A percentile compares a stretch with the other conserved stretches of the same genome.
These are phyloP conservation scores for Fonsecaea monophora DNA, from an alignment of 2,329 filamentous ascomycete genomes.

Conservation along the genomic window DNA sequence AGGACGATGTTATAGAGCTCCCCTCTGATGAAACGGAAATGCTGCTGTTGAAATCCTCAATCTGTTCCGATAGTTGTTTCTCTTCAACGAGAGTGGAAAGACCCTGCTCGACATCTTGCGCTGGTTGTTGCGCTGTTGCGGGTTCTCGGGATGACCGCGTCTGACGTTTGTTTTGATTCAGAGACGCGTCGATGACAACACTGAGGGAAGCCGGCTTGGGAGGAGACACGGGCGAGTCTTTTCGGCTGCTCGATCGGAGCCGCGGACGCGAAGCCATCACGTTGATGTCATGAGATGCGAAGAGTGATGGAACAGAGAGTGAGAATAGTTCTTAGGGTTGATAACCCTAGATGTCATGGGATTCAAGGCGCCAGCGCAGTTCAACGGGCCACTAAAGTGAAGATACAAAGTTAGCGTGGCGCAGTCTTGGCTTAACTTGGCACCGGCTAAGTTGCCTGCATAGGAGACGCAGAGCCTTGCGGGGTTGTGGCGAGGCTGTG, in stretches of 20 bases:
- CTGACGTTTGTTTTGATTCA: conserved; percentile 15
- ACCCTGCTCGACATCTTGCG: conserved; percentile 18
- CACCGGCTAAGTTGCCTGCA: not conserved
- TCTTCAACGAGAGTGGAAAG: conserved; percentile 27
- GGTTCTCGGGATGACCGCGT: conserved; percentile 25
- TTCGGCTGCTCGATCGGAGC: conserved; percentile 30
- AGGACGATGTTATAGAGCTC: conserved; percentile 8
- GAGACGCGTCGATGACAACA: conserved; percentile 18
- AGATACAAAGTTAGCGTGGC: not conserved
- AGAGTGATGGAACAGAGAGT: conserved; percentile 6
- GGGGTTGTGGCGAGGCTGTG: not conserved
- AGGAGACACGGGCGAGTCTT: conserved; percentile 31
- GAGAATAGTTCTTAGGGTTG: conserved; percentile 28
- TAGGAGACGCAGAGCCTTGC: not conserved
- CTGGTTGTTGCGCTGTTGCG: conserved; percentile 22
- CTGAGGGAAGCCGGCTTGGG: conserved; percentile 12
- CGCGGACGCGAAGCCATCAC: conserved; percentile 27
- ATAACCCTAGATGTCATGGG: conserved; percentile 25
- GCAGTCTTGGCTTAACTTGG: conserved; percentile 1
- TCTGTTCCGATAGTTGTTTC: not conserved
- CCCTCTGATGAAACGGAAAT: conserved; percentile 5
- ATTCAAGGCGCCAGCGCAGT: too few species aligned
- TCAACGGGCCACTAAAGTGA: too few species aligned
- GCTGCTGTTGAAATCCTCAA: conserved; percentile 8
- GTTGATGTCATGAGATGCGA: not conserved